A percentile compares a stretch with the other conserved stretches of the same genome.
Conservation (phyloP, 2,329 filamentous ascomycete species). For the Arthrinium phaeospermum region DNA sequence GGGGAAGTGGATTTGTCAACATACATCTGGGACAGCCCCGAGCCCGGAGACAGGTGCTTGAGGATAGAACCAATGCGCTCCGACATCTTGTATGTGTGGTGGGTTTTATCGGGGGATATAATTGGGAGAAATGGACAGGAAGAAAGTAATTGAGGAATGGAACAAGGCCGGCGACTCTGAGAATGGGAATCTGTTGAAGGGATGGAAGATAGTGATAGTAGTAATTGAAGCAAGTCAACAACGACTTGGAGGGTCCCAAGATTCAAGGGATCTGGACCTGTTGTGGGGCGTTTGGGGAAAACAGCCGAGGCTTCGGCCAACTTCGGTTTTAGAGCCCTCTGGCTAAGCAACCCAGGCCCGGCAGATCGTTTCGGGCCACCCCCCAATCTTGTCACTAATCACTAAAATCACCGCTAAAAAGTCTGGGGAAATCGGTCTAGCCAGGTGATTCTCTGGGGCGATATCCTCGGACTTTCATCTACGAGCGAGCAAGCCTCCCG, state of each 20-base stretch:
- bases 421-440: neutral
- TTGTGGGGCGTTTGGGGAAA: slow-evolving; percentile 8
- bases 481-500: neutral
- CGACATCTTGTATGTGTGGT: slow-evolving; percentile 6
- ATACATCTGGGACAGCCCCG: slow-evolving; percentile 18
- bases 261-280: neutral
- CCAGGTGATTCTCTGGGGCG: neutral
- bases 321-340: neutral
- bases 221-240: neutral
- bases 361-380: neutral
- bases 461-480: slow-evolving; percentile 8
- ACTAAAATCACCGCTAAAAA: neutral
- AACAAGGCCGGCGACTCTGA: neutral
- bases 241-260: neutral
- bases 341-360: neutral
- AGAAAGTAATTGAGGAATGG: neutral
- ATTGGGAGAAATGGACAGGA: neutral
- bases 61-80: slow-evolving; percentile 21
- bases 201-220: neutral
- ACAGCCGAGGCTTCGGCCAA: slow-evolving; percentile 11
- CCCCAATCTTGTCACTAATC: neutral
- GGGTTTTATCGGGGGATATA: neutral
- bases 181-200: neutral
- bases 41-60: slow-evolving; percentile 21
- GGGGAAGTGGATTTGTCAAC: neutral